These are phyloP conservation scores for Dryas octopetala DNA, from an alignment of 306 rosid species.

Conservation along the genomic window DNA sequence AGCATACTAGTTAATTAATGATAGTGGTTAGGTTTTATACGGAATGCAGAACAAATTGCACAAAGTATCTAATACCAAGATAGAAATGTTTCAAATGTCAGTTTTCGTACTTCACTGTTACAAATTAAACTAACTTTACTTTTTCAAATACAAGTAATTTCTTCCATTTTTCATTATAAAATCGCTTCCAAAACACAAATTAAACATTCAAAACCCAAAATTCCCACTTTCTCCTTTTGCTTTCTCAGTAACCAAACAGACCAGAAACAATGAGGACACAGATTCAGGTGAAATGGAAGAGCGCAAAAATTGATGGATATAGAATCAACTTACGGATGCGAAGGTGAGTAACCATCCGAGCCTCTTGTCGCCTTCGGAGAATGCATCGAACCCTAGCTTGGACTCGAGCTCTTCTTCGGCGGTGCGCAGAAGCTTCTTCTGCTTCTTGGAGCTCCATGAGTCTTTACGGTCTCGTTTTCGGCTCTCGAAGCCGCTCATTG, in stretches of 20 bases:
- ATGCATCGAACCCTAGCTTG: constrained; percentile 71
- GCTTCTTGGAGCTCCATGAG: constrained; percentile 55
- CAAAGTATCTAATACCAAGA: background rate
- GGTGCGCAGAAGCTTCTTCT: constrained; percentile 60
- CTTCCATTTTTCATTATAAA: background rate
- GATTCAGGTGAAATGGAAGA: constrained; percentile 8
- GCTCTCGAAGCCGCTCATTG: constrained; percentile 50
- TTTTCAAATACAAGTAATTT: background rate
- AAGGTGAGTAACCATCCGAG: constrained; percentile 93
- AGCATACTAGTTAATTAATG: too few relatives aligned
- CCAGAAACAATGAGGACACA: background rate
- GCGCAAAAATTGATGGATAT: background rate
- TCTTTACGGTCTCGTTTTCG: constrained; percentile 56
- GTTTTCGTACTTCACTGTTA: background rate
- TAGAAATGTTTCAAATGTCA: background rate
- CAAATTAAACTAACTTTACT: too few relatives aligned
- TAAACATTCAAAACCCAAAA: background rate
- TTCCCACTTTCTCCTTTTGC: background rate
- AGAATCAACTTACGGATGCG: constrained; percentile 59
- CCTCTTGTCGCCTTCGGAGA: constrained; percentile 83
- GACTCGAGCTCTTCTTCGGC: constrained; percentile 90
- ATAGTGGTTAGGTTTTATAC: background rate
- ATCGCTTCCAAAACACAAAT: background rate
- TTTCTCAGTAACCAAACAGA: constrained; percentile 14
- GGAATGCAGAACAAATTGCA: background rate